phyloP scores from a whole-genome alignment of 768 basidiomycete species.

The Pleurotus djamor region DNA sequence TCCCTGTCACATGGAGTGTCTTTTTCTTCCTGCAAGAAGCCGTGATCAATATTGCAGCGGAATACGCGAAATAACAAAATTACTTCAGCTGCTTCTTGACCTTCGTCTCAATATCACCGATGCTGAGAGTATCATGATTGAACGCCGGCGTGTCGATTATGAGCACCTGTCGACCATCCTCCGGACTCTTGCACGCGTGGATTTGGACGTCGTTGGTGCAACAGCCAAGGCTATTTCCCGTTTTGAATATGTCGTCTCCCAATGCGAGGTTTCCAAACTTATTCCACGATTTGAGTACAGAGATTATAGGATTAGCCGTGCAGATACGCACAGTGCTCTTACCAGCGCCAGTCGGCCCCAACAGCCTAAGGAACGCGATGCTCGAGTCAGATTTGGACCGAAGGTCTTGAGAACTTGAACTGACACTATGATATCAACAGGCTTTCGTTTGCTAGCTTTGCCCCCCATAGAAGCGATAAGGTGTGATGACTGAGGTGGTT shows the following conservation, averaged over 20 bases:
- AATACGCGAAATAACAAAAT: constrained; percentile 12
- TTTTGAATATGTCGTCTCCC: constrained; percentile 8
- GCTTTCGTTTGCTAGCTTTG: background rate
- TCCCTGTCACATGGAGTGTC: constrained; percentile 23
- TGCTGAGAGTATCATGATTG: constrained; percentile 30
- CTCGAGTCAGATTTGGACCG: too few relatives aligned
- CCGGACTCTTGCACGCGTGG: constrained; percentile 20
- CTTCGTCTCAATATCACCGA: constrained; percentile 32
- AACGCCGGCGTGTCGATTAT: constrained; percentile 36
- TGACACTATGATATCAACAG: background rate
- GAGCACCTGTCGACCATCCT: constrained; percentile 22
- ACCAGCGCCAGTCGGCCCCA: constrained; percentile 25
- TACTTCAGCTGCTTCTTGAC: constrained; percentile 27
- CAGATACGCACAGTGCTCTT: constrained; percentile 22
- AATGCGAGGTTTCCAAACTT: constrained; percentile 22
- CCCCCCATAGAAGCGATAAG: background rate
- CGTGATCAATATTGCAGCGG: background rate
- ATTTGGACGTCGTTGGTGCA: constrained; percentile 34
- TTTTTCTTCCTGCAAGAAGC: constrained; percentile 17
- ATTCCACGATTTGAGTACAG: too few relatives aligned
- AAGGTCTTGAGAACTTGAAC: background rate
- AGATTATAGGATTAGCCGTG: too few relatives aligned
- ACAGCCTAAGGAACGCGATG: constrained; percentile 13
- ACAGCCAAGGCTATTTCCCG: constrained; percentile 25
- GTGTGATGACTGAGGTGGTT: too few relatives aligned